Evolutionary conservation across 768 basidiomycete species (phyloP).

Genomic region (Peribolospora baueri): DNA sequence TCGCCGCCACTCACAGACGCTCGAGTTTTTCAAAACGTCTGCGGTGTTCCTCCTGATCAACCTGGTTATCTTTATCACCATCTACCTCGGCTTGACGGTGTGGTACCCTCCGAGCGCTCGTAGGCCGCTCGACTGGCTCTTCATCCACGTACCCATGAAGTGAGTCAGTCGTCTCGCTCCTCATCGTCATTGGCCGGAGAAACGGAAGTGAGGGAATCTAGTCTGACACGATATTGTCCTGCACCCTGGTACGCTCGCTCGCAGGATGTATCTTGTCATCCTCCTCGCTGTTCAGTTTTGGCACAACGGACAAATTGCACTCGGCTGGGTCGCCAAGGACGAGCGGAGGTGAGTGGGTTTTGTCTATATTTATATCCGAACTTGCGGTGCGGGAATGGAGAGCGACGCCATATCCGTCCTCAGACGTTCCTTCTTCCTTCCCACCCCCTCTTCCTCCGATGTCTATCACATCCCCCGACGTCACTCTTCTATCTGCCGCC

Average conservation of each 20-base stretch:
- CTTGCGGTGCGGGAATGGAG: slow-evolving; percentile 17
- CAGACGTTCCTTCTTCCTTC: slow-evolving; percentile 16
- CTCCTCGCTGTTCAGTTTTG: slow-evolving; percentile 38
- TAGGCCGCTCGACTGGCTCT: slow-evolving; percentile 45
- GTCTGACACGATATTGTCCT: no score
- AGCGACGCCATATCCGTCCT: slow-evolving; percentile 33
- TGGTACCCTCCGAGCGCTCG: slow-evolving; percentile 11
- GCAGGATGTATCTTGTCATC: slow-evolving; percentile 38
- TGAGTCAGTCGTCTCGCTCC: slow-evolving; percentile 4
- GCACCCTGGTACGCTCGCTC: no score
- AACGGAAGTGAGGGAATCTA: no score
- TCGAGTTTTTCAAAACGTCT: slow-evolving; percentile 48
- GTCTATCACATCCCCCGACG: no score
- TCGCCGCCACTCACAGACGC: slow-evolving; percentile 47
- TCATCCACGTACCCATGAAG: slow-evolving; percentile 61
- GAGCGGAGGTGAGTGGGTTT: slow-evolving; percentile 14
- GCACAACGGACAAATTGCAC: slow-evolving; percentile 39
- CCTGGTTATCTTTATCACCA: slow-evolving; percentile 31
- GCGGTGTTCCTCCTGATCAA: slow-evolving; percentile 48
- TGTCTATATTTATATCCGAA: not conserved
- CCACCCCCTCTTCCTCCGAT: not conserved
- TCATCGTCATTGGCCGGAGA: slow-evolving; percentile 5
- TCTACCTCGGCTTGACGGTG: slow-evolving; percentile 17
- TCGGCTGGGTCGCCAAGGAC: slow-evolving; percentile 38
- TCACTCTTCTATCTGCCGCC: no score